These are phyloP conservation scores for Tylopilus sp. DNA, from an alignment of 1,284 basidiomycete species.

Conservation along the genomic window DNA sequence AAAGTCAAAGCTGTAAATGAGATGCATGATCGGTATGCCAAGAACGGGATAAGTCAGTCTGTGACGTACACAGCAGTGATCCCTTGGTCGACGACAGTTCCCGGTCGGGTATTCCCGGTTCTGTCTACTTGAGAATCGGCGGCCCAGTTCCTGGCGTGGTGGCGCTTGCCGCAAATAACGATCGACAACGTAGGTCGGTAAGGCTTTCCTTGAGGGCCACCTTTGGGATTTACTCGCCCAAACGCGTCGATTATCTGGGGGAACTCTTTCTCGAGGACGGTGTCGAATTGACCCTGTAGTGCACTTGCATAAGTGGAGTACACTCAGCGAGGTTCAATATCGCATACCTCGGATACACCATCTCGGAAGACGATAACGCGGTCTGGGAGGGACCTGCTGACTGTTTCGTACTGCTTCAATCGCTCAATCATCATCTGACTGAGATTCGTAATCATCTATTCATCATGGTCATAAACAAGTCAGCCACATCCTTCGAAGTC, in stretches of 20 bases:
- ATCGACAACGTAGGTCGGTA: conserved; percentile 78
- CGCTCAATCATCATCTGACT: conserved; percentile 76
- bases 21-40: neutral
- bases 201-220: conserved; percentile 41
- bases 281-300: conserved; percentile 74
- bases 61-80: conserved; percentile 70
- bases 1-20: conserved; percentile 64
- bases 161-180: conserved; percentile 84
- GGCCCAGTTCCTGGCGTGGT: conserved; percentile 76
- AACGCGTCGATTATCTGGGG: conserved; percentile 71
- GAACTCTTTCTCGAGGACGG: conserved; percentile 68
- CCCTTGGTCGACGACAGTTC: conserved; percentile 81
- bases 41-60: neutral
- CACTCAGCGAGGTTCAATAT: neutral
- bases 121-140: conserved; percentile 59
- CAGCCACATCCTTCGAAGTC: neutral
- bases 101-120: conserved; percentile 80
- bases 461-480: neutral
- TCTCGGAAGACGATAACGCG: conserved; percentile 79
- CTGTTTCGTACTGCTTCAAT: conserved; percentile 63
- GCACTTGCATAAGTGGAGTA: conserved; percentile 12
- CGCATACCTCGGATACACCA: conserved; percentile 77
- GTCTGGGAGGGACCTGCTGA: conserved; percentile 65
- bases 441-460: conserved; percentile 76
- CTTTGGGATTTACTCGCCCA: conserved; percentile 55